Percentiles rank a stretch among this genome's conserved stretches.
phyloP scores from a whole-genome alignment of 176 grass and related monocot species.

The Oryza brachyantha region DNA sequence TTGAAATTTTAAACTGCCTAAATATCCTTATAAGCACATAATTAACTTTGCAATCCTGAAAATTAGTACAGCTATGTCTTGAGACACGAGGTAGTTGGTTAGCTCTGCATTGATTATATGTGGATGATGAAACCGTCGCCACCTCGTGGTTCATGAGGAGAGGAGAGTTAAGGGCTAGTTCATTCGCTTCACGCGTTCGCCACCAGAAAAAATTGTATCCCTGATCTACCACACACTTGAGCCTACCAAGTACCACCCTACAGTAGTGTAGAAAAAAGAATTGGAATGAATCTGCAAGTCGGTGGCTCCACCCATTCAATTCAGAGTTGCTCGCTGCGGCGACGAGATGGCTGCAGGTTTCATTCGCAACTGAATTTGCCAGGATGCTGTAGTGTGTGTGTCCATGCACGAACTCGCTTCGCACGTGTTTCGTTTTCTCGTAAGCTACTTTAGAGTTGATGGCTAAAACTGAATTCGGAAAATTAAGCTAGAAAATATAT shows the following conservation, averaged over 20 bases:
- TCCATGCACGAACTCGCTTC: not conserved
- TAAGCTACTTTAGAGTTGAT: too few species aligned
- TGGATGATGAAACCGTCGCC: too few species aligned
- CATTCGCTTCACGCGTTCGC: not conserved
- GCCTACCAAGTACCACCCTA: not conserved
- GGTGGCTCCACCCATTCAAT: not conserved
- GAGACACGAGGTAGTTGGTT: too few species aligned
- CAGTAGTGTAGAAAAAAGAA: not conserved
- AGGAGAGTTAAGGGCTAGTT: not conserved
- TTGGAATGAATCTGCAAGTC: not conserved
- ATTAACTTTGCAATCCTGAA: too few species aligned
- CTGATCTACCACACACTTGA: not conserved
- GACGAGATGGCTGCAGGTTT: not conserved
- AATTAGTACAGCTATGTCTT: too few species aligned
- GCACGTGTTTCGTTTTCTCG: not conserved
- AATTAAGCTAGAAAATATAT: too few species aligned
- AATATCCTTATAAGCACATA: too few species aligned
- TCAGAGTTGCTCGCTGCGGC: not conserved
- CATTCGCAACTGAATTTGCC: not conserved
- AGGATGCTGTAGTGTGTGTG: not conserved
- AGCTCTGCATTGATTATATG: not conserved
- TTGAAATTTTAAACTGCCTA: too few species aligned
- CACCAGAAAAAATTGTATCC: not conserved
- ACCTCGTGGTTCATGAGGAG: not conserved
- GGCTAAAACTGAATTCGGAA: too few species aligned